These are phyloP conservation scores for Scytalidium lignicola DNA, from an alignment of 2,329 filamentous ascomycete genomes.

Conservation along the genomic window DNA sequence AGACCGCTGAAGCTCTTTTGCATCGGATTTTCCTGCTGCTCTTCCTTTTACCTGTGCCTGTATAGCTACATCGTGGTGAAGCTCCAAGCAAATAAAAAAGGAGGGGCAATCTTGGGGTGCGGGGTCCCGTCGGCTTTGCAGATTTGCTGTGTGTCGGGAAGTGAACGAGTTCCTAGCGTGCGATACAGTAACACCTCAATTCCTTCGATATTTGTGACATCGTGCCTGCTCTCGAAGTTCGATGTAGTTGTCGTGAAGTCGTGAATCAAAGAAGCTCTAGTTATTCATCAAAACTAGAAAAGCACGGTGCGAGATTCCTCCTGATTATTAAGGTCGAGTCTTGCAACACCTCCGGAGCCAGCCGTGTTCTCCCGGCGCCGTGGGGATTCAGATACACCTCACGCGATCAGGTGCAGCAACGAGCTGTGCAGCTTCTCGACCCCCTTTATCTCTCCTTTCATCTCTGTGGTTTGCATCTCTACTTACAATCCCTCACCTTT, in stretches of 20 bases:
- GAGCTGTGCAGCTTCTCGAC: neutral
- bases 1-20: too few species aligned
- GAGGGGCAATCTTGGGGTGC: neutral
- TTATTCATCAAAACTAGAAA: too few species aligned
- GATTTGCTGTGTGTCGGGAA: neutral
- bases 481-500: too few species aligned
- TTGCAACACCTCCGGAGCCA: neutral
- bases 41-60: neutral
- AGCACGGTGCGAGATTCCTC: neutral
- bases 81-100: neutral
- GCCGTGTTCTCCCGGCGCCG: neutral
- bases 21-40: too few species aligned
- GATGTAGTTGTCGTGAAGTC: too few species aligned
- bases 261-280: too few species aligned
- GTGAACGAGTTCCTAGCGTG: neutral
- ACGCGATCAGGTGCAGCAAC: neutral
- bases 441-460: neutral
- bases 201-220: too few species aligned
- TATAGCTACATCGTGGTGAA: neutral
- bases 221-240: too few species aligned
- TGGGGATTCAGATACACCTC: neutral
- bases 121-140: neutral
- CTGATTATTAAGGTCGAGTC: neutral
- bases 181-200: too few species aligned
- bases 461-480: neutral